Evolutionary conservation across 192 early-diverging fungal genomes (phyloP).

Genomic region (Backusella psychrophila): DNA sequence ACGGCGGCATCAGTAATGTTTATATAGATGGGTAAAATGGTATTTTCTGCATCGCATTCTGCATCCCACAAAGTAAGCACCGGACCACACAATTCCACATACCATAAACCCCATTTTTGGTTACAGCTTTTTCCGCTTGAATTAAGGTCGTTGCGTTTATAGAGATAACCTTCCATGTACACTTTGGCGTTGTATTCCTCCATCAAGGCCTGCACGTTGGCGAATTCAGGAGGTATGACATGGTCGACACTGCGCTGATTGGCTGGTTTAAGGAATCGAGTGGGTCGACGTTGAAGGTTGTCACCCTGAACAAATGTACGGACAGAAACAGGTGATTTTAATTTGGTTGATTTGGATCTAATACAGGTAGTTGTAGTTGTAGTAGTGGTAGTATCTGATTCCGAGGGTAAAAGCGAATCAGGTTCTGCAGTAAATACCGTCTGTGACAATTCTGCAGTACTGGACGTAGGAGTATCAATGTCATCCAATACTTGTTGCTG

Average conservation of each 20-base stretch:
- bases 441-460: neutral
- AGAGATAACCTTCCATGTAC: conserved; percentile 65
- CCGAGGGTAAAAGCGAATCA: neutral
- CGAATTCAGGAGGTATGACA: conserved; percentile 34
- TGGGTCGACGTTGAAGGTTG: conserved; percentile 10
- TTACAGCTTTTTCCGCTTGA: conserved; percentile 56
- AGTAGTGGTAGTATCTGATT: neutral
- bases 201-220: conserved; percentile 50
- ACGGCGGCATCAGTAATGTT: conserved; percentile 72
- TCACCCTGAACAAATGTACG: neutral
- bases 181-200: conserved; percentile 68
- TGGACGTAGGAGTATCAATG: neutral
- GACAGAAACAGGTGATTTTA: conserved; percentile 3
- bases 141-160: conserved; percentile 62
- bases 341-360: neutral
- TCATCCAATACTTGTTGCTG: neutral
- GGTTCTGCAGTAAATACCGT: neutral
- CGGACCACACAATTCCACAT: conserved; percentile 74
- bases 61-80: conserved; percentile 62
- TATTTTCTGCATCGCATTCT: conserved; percentile 27
- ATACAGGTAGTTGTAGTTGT: neutral
- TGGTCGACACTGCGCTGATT: neutral
- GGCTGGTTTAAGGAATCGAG: conserved; percentile 32
- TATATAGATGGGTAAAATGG: conserved; percentile 61
- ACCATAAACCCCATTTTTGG: conserved; percentile 68